Conservation (phyloP, 2,329 filamentous ascomycete species). For the Nemania diffusa region DNA sequence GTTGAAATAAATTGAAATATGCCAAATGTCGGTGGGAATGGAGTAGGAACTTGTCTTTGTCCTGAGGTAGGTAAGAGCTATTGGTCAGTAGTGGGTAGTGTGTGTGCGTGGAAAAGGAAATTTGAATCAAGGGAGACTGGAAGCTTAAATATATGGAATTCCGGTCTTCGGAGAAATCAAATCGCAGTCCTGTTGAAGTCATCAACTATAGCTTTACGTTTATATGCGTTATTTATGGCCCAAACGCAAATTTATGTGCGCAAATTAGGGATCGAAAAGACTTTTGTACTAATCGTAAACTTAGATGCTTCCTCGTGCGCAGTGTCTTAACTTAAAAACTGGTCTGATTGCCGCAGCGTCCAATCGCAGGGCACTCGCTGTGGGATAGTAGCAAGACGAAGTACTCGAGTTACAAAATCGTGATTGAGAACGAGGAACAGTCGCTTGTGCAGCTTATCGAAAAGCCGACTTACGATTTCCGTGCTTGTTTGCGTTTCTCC, state of each 20-base stretch:
- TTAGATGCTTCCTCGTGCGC: conserved; percentile 28
- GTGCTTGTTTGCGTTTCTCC: conserved; percentile 19
- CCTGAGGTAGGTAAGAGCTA: conserved; percentile 28
- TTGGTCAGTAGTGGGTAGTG: conserved; percentile 26
- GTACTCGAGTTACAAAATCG: conserved; percentile 7
- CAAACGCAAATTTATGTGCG: too few species aligned
- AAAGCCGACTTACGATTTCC: conserved; percentile 10
- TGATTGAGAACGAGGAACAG: conserved; percentile 9
- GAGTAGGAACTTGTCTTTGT: conserved; percentile 31
- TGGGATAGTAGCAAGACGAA: conserved; percentile 2
- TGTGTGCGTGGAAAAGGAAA: conserved; percentile 24
- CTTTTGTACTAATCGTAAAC: conserved; percentile 21
- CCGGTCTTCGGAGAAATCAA: conserved; percentile 20
- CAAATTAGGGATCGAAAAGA: conserved; percentile 25
- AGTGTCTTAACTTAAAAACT: conserved; percentile 18
- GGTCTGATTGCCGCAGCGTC: conserved; percentile 17
- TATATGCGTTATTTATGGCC: conserved; percentile 19
- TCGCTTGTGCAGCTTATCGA: conserved; percentile 9
- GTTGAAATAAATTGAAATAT: conserved; percentile 30
- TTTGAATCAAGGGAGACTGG: conserved; percentile 21
- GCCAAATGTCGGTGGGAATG: conserved; percentile 20
- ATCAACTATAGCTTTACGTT: conserved; percentile 29
- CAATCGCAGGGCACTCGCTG: conserved; percentile 7
- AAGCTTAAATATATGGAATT: conserved; percentile 31
- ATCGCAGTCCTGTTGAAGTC: too few species aligned